Conservation (phyloP, 768 basidiomycete genomes). For the Melanogaster broomeanus region DNA sequence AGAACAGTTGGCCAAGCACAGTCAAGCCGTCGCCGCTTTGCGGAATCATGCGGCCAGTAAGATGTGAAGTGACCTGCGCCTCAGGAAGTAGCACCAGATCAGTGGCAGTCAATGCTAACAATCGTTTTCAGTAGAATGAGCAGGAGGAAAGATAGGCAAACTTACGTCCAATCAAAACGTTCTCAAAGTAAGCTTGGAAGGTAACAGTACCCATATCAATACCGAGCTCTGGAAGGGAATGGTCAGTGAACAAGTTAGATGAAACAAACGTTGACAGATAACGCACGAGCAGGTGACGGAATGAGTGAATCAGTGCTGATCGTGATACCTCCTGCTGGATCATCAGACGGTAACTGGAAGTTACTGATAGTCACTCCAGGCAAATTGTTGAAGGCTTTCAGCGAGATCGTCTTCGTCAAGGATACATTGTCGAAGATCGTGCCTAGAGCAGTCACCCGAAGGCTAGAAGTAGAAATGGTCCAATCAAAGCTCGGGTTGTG, state of each 20-base stretch:
- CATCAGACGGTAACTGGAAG: slow-evolving; percentile 69
- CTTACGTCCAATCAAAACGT: slow-evolving; percentile 62
- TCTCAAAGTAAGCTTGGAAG: slow-evolving; percentile 63
- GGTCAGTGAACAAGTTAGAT: slow-evolving; percentile 14
- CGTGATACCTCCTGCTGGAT: slow-evolving; percentile 67
- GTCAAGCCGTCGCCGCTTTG: slow-evolving; percentile 56
- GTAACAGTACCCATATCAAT: slow-evolving; percentile 66
- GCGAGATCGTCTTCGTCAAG: slow-evolving; percentile 57
- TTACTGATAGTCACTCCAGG: slow-evolving; percentile 72
- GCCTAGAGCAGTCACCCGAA: slow-evolving; percentile 65
- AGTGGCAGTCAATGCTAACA: slow-evolving; percentile 51
- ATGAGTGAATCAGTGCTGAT: slow-evolving; percentile 68
- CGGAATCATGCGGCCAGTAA: slow-evolving; percentile 65
- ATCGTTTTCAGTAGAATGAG: neutral
- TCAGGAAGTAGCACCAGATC: slow-evolving; percentile 52
- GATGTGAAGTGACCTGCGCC: slow-evolving; percentile 48
- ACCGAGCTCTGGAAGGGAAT: slow-evolving; percentile 52
- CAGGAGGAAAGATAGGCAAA: neutral
- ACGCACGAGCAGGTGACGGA: slow-evolving; percentile 66
- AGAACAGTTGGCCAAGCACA: slow-evolving; percentile 63
- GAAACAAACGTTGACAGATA: neutral
- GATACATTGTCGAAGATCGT: slow-evolving; percentile 68
- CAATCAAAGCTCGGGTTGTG: slow-evolving; percentile 67
- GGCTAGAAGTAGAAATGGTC: slow-evolving; percentile 66
- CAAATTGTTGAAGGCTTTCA: slow-evolving; percentile 72